A percentile compares a stretch with the other conserved stretches of the same genome.
Conservation (phyloP, 768 basidiomycete species). For the Scleroderma citrinum region DNA sequence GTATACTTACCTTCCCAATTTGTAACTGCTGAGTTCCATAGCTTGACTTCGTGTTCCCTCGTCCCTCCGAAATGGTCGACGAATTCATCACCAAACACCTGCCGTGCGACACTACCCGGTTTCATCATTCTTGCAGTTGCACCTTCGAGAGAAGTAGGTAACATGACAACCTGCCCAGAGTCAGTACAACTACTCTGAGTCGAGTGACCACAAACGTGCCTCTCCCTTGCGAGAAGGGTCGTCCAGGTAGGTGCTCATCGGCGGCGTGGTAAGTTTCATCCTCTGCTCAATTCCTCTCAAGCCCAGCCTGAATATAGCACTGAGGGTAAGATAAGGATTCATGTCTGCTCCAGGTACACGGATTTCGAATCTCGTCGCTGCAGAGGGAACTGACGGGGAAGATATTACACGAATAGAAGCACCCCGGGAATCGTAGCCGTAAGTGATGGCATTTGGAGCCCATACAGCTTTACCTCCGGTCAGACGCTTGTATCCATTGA, state of each 20-base stretch:
- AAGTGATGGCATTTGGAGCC: constrained; percentile 90
- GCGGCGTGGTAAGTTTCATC: constrained; percentile 59
- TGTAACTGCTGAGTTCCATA: constrained; percentile 88
- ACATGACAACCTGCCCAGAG: constrained; percentile 51
- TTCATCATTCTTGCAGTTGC: constrained; percentile 81
- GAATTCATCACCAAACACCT: constrained; percentile 83
- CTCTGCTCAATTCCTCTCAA: constrained; percentile 82
- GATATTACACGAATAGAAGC: constrained; percentile 90
- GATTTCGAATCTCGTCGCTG: constrained; percentile 87
- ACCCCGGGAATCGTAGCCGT: constrained; percentile 92
- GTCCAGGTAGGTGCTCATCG: constrained; percentile 40
- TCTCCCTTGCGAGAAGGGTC: constrained; percentile 47
- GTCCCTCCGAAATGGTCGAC: constrained; percentile 96
- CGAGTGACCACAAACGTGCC: constrained; percentile 38
- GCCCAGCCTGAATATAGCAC: constrained; percentile 84
- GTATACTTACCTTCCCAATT: constrained; percentile 81
- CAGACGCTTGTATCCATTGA: constrained; percentile 97
- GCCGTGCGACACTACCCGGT: constrained; percentile 73
- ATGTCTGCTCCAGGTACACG: constrained; percentile 97
- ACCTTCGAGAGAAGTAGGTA: constrained; percentile 72
- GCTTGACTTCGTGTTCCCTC: constrained; percentile 81
- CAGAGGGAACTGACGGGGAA: constrained; percentile 76
- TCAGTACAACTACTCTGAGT: constrained; percentile 7
- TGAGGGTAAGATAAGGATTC: constrained; percentile 86
- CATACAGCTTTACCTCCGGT: constrained; percentile 91